Conservation (phyloP, 371 early-diverging fungal genomes). For the Apophysomyces ossiformis region DNA sequence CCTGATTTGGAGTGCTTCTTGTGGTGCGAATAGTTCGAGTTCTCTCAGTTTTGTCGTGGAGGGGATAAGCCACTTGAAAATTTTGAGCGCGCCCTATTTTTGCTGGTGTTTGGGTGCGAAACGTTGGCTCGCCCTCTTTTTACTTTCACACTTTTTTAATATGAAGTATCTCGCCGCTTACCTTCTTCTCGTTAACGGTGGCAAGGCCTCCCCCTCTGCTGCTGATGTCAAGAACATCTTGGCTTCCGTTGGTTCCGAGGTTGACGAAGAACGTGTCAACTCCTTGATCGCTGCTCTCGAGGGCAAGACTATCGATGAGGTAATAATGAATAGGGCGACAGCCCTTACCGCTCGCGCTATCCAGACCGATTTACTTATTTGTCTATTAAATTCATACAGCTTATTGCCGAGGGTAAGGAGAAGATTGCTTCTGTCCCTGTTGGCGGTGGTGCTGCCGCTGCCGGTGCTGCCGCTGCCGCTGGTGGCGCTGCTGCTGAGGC, state of each 20-base stretch:
- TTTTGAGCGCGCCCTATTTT: conserved; percentile 9
- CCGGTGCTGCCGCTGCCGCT: conserved; percentile 59
- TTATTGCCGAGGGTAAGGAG: conserved; percentile 87
- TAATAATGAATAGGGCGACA: conserved; percentile 21
- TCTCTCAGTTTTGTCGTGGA: neutral
- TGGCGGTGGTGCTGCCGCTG: conserved; percentile 84
- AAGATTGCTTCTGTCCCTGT: conserved; percentile 95
- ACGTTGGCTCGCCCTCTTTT: conserved; percentile 56
- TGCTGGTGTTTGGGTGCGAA: conserved; percentile 62
- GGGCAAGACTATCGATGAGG: conserved; percentile 89
- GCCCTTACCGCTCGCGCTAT: neutral
- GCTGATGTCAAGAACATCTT: conserved; percentile 86
- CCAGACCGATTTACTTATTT: neutral
- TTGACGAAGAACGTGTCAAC: conserved; percentile 79
- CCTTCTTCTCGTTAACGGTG: conserved; percentile 92
- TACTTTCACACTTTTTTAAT: conserved; percentile 12
- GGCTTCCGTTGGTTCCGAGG: conserved; percentile 91
- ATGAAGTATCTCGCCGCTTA: conserved; percentile 98
- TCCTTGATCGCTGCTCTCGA: conserved; percentile 81
- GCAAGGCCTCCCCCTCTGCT: conserved; percentile 85
- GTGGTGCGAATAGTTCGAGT: neutral
- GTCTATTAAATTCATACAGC: conserved; percentile 37
- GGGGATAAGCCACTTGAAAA: conserved; percentile 6
- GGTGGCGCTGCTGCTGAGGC: conserved; percentile 57
- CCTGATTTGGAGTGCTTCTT: neutral